Conservation (phyloP, 2,329 filamentous ascomycete genomes). For the Cladosporium sp. region DNA sequence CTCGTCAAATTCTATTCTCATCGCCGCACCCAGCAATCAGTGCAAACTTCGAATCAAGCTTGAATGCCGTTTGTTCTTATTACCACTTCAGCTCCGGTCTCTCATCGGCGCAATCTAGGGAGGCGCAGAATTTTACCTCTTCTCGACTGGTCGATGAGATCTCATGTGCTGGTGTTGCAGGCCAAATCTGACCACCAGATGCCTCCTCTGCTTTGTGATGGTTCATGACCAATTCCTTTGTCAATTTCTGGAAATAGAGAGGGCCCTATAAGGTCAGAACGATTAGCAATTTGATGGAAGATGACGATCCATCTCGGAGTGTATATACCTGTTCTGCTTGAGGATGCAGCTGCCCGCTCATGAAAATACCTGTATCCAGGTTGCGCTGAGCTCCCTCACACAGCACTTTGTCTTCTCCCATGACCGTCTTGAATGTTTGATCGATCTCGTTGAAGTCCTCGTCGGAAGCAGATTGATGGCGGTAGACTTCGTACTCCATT, state of each 20-base stretch:
- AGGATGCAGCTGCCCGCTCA: slow-evolving; percentile 52
- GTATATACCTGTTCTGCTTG: slow-evolving; percentile 39
- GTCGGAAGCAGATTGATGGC: slow-evolving; percentile 54
- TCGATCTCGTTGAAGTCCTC: slow-evolving; percentile 54
- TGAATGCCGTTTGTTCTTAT: no score
- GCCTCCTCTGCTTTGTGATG: no score
- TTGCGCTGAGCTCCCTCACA: slow-evolving; percentile 55
- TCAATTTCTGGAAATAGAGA: slow-evolving; percentile 48
- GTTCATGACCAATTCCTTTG: neutral
- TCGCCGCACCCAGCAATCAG: no score
- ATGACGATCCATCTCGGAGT: slow-evolving; percentile 46
- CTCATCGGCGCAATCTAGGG: no score
- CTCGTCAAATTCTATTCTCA: no score
- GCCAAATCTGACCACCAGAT: no score
- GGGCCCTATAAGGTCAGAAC: slow-evolving; percentile 44
- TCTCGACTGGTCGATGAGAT: no score
- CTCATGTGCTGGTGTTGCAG: no score
- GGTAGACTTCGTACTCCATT: slow-evolving; percentile 58
- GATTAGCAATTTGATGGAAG: neutral
- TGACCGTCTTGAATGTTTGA: slow-evolving; percentile 55
- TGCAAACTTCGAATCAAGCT: no score
- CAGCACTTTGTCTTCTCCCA: slow-evolving; percentile 58
- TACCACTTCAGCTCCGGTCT: no score
- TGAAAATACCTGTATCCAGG: slow-evolving; percentile 53
- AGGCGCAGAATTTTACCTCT: no score